These are phyloP conservation scores for Trichophyton rubrum DNA, from an alignment of 2,329 filamentous ascomycete genomes.

Conservation along the genomic window DNA sequence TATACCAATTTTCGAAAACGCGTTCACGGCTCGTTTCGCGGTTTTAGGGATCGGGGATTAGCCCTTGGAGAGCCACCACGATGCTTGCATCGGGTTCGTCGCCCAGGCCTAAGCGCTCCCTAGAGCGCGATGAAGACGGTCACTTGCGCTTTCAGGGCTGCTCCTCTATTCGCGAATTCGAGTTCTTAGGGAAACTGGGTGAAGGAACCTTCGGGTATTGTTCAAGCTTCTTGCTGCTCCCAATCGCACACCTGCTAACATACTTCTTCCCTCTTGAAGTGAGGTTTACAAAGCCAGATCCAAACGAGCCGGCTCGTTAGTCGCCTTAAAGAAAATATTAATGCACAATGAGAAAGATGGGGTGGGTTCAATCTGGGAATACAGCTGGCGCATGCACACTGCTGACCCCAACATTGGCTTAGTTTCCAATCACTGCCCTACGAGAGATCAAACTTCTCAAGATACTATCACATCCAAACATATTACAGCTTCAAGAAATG, in stretches of 20 bases:
- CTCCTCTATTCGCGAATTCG: conserved; percentile 42
- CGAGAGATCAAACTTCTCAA: conserved; percentile 97
- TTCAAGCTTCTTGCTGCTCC: not conserved
- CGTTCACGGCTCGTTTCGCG: no score
- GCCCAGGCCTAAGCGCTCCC: conserved; percentile 22
- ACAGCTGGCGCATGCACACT: not conserved
- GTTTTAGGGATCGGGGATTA: not conserved
- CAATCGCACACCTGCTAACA: not conserved
- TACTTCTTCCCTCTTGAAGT: conserved; percentile 27
- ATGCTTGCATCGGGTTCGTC: conserved; percentile 23
- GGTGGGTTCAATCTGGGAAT: conserved; percentile 35
- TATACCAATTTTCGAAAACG: no score
- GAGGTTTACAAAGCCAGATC: conserved; percentile 86
- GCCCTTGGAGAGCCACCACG: conserved; percentile 9
- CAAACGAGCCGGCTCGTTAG: conserved; percentile 57
- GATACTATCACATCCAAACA: conserved; percentile 80
- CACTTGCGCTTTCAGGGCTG: conserved; percentile 64
- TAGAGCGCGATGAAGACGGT: conserved; percentile 37
- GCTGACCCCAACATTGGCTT: conserved; percentile 1
- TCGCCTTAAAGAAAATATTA: conserved; percentile 95
- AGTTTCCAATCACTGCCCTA: conserved; percentile 95
- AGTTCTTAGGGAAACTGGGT: conserved; percentile 49
- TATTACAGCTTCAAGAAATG: conserved; percentile 87
- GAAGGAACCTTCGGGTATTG: conserved; percentile 86
- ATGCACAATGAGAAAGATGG: conserved; percentile 99